Base-by-base conservation (phyloP, 352 stramenopile genomes). In the Pythium grandisporangium region DNA sequence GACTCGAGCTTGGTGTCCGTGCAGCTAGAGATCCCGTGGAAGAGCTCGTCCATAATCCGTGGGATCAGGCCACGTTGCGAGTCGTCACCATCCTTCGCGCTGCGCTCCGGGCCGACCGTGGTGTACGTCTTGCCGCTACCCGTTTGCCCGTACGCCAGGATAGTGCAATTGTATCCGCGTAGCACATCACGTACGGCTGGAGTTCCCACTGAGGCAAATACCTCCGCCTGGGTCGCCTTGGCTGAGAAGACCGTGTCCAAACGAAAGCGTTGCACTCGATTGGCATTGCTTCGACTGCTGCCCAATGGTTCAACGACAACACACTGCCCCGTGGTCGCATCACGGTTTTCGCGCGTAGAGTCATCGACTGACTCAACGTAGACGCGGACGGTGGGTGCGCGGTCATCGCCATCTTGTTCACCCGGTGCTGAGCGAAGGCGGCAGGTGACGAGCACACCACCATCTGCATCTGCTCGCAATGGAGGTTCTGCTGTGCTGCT, bases 101-200 rank as follows among this genome's bases (percentile, higher is more conserved):
- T n/a, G n/a, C n/a, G n/a, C 8, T 19, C 42, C 2, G 8, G 13
- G 10, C 75, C 75, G 14, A 82, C 45, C 1, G 54, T 68, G 25
- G 72, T 80, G 51, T 67, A 61, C 16, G 75, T 86, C 43, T 89
- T 89, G 33, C 75, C 75, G 45, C 68, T 86, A 19, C 68, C 63
- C 0, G 72, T 89, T 42, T 83, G 75, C 0, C 75, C 72, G 39
- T 89, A 86, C 22, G 68, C 70, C 29, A 89, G 63, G 32, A 89
- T 60, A 5, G 75, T 84, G 43, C 69, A 86, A 43, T 89, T 76
- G 55, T 79, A 86, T 8, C 75, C 75, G 22, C 34, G 30, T 10
- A 89, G 43, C 21, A 86, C 19, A 11, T 84, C 70, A 7, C 48
- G 42, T 11, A 86, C 58, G 26, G 79, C 71, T 6, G 75, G 67